phyloP scores from a whole-genome alignment of 1,284 basidiomycete genomes.

The Violaceomyces palustris region DNA sequence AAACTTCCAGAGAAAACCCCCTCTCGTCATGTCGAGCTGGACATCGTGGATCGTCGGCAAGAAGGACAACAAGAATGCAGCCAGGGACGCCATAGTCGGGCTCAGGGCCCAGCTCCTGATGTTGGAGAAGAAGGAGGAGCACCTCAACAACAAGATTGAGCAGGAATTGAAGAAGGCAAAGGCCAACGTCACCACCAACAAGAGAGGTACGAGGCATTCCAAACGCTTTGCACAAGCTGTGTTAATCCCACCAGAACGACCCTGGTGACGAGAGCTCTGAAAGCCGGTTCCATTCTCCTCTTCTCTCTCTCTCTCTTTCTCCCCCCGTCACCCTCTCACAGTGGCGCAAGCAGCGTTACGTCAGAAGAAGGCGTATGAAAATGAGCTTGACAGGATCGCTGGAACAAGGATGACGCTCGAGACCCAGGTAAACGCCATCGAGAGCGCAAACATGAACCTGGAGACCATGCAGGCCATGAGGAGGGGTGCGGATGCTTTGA shows the following conservation, averaged over 20 bases:
- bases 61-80: conserved; percentile 49
- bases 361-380: conserved; percentile 87
- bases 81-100: conserved; percentile 56
- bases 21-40: conserved; percentile 49
- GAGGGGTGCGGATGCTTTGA: conserved; percentile 85
- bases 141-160: conserved; percentile 92
- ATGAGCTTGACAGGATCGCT: conserved; percentile 79
- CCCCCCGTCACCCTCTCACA: no score
- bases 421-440: conserved; percentile 92
- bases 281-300: no score
- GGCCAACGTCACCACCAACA: conserved; percentile 88
- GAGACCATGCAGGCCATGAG: conserved; percentile 98
- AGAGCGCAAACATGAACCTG: conserved; percentile 95
- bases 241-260: no score
- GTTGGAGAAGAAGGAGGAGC: conserved; percentile 99
- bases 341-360: conserved; percentile 68
- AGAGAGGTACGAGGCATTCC: conserved; percentile 68
- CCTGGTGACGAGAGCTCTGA: no score
- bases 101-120: conserved; percentile 62
- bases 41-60: conserved; percentile 48
- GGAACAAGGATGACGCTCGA: conserved; percentile 88
- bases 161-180: conserved; percentile 88
- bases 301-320: no score
- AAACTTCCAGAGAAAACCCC: background rate
- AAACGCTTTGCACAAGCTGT: no score